Evolutionary conservation across 192 early-diverging fungal species (phyloP).

Genomic region (Chytriomyces hyalinus): DNA sequence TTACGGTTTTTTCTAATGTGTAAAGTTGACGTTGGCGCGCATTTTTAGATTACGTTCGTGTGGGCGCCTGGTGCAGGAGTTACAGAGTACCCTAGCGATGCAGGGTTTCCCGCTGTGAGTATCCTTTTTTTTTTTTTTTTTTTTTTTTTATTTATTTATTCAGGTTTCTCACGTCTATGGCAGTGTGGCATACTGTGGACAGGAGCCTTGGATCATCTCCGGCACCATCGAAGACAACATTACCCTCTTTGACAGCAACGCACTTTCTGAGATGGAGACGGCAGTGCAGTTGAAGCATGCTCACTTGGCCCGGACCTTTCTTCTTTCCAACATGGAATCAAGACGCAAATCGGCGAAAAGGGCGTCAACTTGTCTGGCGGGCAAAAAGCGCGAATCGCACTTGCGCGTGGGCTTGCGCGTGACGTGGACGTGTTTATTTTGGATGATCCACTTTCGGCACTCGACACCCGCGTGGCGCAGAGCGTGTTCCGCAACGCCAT

Average conservation of each 20-base stretch:
- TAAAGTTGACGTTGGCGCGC: not conserved
- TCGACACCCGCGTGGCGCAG: conserved; percentile 54
- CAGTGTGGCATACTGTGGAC: conserved; percentile 36
- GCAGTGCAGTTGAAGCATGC: conserved; percentile 75
- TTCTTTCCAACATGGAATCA: conserved; percentile 74
- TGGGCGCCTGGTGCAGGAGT: conserved; percentile 22
- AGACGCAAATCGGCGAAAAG: conserved; percentile 88
- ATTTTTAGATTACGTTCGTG: not conserved
- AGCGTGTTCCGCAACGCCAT: conserved; percentile 74
- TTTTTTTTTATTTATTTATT: not conserved
- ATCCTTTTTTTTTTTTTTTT: too few species aligned
- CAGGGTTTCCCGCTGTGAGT: conserved; percentile 6
- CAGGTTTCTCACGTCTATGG: conserved; percentile 20
- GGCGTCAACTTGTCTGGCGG: conserved; percentile 93
- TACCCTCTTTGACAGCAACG: conserved; percentile 8
- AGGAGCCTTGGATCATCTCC: conserved; percentile 46
- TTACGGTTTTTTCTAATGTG: not conserved
- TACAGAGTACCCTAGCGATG: not conserved
- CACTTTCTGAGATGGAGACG: not conserved
- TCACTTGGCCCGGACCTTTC: conserved; percentile 74
- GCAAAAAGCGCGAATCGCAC: conserved; percentile 74
- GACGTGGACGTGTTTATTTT: conserved; percentile 73
- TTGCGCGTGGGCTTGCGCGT: conserved; percentile 60
- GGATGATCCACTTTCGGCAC: conserved; percentile 64
- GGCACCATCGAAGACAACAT: conserved; percentile 80